Evolutionary conservation across 2,329 filamentous ascomycete species (phyloP).

Genomic region (Sarocladium strictum): DNA sequence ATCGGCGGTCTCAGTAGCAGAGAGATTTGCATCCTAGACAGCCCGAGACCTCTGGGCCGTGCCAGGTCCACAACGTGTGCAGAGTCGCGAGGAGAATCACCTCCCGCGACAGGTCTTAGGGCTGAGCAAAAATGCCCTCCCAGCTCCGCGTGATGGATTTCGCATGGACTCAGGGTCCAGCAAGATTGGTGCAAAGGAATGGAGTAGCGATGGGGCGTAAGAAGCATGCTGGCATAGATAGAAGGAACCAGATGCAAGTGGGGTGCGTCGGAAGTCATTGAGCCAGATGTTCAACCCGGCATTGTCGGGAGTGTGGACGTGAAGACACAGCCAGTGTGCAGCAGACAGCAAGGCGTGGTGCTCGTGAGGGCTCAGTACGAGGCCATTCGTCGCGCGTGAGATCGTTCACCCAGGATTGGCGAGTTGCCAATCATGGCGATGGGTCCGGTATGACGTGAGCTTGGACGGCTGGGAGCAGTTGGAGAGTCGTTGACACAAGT

Average conservation of each 20-base stretch:
- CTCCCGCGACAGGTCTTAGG: slow-evolving; percentile 2
- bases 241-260: neutral
- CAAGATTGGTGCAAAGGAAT: neutral
- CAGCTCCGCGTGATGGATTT: neutral
- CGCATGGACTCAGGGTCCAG: neutral
- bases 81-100: neutral
- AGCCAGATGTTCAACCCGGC: neutral
- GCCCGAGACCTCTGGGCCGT: neutral
- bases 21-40: slow-evolving; percentile 1
- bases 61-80: neutral
- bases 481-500: slow-evolving; percentile 53
- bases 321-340: slow-evolving; percentile 12
- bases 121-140: neutral
- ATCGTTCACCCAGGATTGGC: slow-evolving; percentile 43
- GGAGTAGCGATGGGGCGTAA: neutral
- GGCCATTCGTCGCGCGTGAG: slow-evolving; percentile 54
- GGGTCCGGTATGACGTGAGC: slow-evolving; percentile 36
- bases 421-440: slow-evolving; percentile 35
- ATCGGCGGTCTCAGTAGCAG: neutral
- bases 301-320: neutral
- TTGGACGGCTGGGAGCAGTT: slow-evolving; percentile 42
- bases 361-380: slow-evolving; percentile 44
- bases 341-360: slow-evolving; percentile 19
- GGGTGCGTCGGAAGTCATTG: neutral
- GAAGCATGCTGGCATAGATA: neutral